Evolutionary conservation across 371 early-diverging fungal species (phyloP), one percentile per base, ranked within the genome.

Genomic region (Apophysomyces trapeziformis): DNA sequence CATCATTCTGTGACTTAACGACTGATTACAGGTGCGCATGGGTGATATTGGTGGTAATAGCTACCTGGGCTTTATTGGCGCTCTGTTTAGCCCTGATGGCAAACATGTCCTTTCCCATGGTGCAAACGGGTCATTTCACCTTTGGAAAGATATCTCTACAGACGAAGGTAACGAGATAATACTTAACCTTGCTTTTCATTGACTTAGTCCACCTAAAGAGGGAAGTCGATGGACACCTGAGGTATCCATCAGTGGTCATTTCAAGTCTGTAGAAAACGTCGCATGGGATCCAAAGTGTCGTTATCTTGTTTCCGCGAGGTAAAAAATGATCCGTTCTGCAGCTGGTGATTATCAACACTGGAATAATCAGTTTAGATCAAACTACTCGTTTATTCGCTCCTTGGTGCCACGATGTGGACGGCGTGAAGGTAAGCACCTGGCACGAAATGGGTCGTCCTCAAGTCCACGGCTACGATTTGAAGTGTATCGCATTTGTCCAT

Each of bases 361-460:
- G 18, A 32, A 18, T 5, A 1, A 50, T 43, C 32, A 21, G 94
- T 71, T 72, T 89, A 38, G 99, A 99, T 78, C 96, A 97, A 76
- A 96, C 97, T 0, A 79, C 96, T 0, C 86, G 99, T 14, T 68
- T 97, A 41, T 93, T 85, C 80, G 89, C 93, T 0, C 89, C 88
- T 8, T 94, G 96, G 93, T 79, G 63, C 43, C 72, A 80, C 57
- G 44, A 58, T 6, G n/a, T 66, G 13, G 63, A 70, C 1, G 74
- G 69, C 8, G 39, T 68, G 13, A 41, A 64, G 3, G 60, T 80
- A 0, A 65, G 68, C 0, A 86, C 90, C 4, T 97, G 97, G 98
- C 95, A 93, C 68, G 99, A 99, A 75, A 87, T 96, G 64, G 93
- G 95, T 2, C 85, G 99, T 5, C 95, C 99, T 13, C 99, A 99